Evolutionary conservation across 2,329 filamentous ascomycete species (phyloP).

Genomic region (Penicillium nordicum): DNA sequence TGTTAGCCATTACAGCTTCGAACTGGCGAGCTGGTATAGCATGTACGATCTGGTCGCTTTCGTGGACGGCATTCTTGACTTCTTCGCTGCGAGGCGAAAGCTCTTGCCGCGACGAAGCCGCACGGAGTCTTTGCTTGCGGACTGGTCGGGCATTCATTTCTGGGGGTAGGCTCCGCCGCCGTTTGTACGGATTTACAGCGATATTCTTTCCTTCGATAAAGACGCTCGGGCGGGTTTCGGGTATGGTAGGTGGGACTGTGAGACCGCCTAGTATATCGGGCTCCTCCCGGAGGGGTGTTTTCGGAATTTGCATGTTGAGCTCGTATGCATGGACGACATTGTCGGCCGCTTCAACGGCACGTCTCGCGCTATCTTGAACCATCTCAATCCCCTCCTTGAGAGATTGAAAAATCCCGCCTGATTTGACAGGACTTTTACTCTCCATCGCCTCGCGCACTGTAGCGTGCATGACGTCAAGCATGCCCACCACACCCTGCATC

Average conservation of each 20-base stretch:
- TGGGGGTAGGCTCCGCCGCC: slow-evolving; percentile 42
- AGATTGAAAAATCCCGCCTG: slow-evolving; percentile 57
- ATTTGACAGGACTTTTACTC: slow-evolving; percentile 49
- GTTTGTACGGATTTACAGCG: slow-evolving; percentile 44
- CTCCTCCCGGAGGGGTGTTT: slow-evolving; percentile 51
- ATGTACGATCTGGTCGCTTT: slow-evolving; percentile 42
- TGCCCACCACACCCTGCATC: slow-evolving; percentile 73
- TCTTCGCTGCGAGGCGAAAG: slow-evolving; percentile 40
- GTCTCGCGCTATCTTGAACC: slow-evolving; percentile 68
- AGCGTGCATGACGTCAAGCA: slow-evolving; percentile 73
- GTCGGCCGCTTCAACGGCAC: slow-evolving; percentile 70
- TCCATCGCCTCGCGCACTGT: slow-evolving; percentile 65
- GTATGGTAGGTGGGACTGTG: slow-evolving; percentile 16
- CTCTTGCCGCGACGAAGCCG: slow-evolving; percentile 32
- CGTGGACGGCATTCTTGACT: slow-evolving; percentile 42
- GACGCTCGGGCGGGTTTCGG: slow-evolving; percentile 39
- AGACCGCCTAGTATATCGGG: slow-evolving; percentile 31
- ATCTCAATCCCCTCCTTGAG: slow-evolving; percentile 68
- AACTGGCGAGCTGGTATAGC: slow-evolving; percentile 35
- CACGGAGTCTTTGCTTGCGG: slow-evolving; percentile 36
- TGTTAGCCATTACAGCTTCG: slow-evolving; percentile 41
- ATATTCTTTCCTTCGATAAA: slow-evolving; percentile 45
- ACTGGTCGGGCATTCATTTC: slow-evolving; percentile 34
- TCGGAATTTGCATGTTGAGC: slow-evolving; percentile 71
- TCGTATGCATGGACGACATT: slow-evolving; percentile 74